A percentile compares a stretch with the other conserved stretches of the same genome.
Conservation (phyloP, 371 early-diverging fungal species). For the Globomyces sp. region DNA sequence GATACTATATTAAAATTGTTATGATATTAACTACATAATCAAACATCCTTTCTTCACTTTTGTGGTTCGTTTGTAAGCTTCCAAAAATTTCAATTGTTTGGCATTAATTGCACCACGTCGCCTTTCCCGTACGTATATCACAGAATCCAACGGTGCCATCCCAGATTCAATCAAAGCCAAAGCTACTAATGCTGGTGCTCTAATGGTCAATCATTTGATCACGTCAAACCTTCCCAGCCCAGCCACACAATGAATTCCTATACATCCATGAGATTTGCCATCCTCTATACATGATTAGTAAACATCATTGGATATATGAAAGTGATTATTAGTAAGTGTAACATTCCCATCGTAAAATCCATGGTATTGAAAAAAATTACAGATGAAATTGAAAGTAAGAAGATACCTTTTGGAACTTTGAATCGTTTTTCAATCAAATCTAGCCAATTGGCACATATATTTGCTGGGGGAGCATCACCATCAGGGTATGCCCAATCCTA, state of each 20-base stretch:
- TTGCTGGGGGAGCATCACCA: constrained; percentile 73
- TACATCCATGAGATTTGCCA: neutral
- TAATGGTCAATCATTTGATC: neutral
- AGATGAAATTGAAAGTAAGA: no score
- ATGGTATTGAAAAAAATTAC: no score
- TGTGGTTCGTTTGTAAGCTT: constrained; percentile 12
- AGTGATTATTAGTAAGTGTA: no score
- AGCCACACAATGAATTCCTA: constrained; percentile 62
- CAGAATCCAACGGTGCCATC: constrained; percentile 69
- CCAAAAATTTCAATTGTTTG: constrained; percentile 18
- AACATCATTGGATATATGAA: no score
- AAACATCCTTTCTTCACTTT: constrained; percentile 13
- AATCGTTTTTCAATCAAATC: constrained; percentile 58
- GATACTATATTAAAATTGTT: constrained; percentile 2
- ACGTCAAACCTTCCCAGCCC: constrained; percentile 55
- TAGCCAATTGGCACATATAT: constrained; percentile 71
- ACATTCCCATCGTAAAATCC: no score
- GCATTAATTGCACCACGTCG: constrained; percentile 53
- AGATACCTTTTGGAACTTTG: neutral
- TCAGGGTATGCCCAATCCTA: constrained; percentile 71
- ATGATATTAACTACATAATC: constrained; percentile 14
- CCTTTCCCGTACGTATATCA: constrained; percentile 61
- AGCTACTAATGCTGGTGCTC: constrained; percentile 74
- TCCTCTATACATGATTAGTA: no score
- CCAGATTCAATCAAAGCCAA: constrained; percentile 72